Evolutionary conservation across 2,329 filamentous ascomycete genomes (phyloP).

Genomic region (Allantophomopsis cytisporea): DNA sequence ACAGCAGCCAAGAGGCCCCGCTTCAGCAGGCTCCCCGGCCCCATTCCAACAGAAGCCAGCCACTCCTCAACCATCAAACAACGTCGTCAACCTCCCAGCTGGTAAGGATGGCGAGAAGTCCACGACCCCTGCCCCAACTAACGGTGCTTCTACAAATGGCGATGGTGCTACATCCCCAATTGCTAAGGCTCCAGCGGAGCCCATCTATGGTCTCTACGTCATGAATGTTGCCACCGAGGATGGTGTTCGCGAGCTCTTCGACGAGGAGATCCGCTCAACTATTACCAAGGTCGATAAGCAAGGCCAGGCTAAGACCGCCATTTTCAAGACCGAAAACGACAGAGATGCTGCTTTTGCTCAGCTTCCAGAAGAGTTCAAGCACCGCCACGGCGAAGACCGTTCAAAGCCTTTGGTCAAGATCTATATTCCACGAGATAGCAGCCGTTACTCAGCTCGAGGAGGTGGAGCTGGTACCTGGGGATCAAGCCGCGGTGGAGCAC

Average conservation of each 20-base stretch:
- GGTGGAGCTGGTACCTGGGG: constrained; percentile 57
- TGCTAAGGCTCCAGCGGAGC: constrained; percentile 45
- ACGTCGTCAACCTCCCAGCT: constrained; percentile 19
- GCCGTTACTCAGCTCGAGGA: constrained; percentile 21
- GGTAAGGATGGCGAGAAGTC: constrained; percentile 30
- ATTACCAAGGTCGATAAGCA: constrained; percentile 69
- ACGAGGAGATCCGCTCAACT: constrained; percentile 71
- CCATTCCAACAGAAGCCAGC: constrained; percentile 26
- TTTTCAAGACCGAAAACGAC: constrained; percentile 69
- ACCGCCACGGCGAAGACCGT: constrained; percentile 52
- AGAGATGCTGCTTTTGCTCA: constrained; percentile 67
- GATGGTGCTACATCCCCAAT: constrained; percentile 43
- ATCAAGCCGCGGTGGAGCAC: constrained; percentile 47
- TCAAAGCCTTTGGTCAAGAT: constrained; percentile 73
- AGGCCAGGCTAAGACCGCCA: constrained; percentile 67
- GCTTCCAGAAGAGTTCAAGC: constrained; percentile 65
- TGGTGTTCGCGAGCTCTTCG: constrained; percentile 68
- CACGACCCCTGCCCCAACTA: constrained; percentile 36
- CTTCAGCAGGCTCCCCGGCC: constrained; percentile 16
- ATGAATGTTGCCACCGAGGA: constrained; percentile 76
- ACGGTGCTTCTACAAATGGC: constrained; percentile 34
- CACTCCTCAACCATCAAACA: constrained; percentile 26
- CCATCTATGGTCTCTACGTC: constrained; percentile 77
- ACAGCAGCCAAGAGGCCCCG: constrained; percentile 15
- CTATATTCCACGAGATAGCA: constrained; percentile 54